Percentiles rank a stretch among this genome's conserved stretches.
Evolutionary conservation across 2,329 filamentous ascomycete genomes (phyloP).

Genomic region (Dactylella cylindrospora): DNA sequence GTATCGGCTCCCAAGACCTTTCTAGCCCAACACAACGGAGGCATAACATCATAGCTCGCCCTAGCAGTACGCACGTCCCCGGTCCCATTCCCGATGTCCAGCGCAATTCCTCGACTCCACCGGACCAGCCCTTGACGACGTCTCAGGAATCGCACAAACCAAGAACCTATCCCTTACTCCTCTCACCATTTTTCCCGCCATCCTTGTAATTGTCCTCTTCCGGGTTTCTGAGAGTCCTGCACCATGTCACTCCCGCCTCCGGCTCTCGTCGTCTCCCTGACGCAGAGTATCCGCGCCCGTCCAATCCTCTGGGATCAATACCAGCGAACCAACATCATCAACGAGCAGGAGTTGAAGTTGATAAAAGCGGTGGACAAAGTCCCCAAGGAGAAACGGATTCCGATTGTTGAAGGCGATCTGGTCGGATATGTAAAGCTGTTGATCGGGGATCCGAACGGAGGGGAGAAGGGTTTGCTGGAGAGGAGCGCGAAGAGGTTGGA

Average conservation of each 20-base stretch:
- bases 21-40: no score
- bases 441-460: slow-evolving; percentile 62
- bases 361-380: slow-evolving; percentile 97
- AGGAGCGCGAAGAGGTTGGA: slow-evolving; percentile 80
- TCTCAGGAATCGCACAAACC: slow-evolving; percentile 5
- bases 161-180: no score
- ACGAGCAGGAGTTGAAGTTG: slow-evolving; percentile 88
- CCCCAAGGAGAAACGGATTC: slow-evolving; percentile 82
- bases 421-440: slow-evolving; percentile 79
- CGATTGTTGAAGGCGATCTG: slow-evolving; percentile 77
- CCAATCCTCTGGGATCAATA: slow-evolving; percentile 98
- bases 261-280: slow-evolving; percentile 33
- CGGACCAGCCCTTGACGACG: slow-evolving; percentile 3
- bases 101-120: background rate
- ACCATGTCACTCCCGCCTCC: slow-evolving; percentile 35
- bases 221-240: background rate
- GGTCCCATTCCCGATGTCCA: no score
- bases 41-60: no score
- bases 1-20: no score
- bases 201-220: background rate
- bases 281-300: slow-evolving; percentile 79
- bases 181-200: background rate
- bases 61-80: no score
- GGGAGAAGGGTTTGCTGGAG: slow-evolving; percentile 75
- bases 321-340: slow-evolving; percentile 88